These are phyloP conservation scores for Takashimella tepidaria DNA, from an alignment of 1,284 basidiomycete genomes.

Conservation along the genomic window DNA sequence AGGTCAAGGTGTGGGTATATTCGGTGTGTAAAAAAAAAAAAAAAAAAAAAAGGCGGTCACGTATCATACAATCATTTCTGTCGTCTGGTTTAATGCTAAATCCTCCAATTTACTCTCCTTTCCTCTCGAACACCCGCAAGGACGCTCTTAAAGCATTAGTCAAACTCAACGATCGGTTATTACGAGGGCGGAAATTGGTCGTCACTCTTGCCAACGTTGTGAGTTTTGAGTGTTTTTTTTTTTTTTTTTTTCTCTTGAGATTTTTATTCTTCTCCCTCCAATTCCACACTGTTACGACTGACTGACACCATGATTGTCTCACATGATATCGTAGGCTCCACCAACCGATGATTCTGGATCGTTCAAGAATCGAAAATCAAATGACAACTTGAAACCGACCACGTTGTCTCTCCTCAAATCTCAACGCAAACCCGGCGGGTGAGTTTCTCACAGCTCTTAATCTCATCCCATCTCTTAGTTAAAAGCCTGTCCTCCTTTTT, in stretches of 20 bases:
- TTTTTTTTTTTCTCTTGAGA: background rate
- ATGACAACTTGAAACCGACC: conserved; percentile 67
- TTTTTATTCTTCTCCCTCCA: background rate
- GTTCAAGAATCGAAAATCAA: background rate
- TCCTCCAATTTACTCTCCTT: background rate
- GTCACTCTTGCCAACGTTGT: conserved; percentile 86
- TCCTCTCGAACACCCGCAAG: conserved; percentile 48
- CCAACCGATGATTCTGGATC: conserved; percentile 20
- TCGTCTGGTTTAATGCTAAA: too few species aligned
- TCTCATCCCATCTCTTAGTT: conserved; percentile 52
- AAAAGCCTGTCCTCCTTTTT: conserved; percentile 29
- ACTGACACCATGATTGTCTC: conserved; percentile 4
- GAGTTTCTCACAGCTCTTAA: background rate
- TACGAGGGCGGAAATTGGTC: conserved; percentile 78
- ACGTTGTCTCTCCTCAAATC: conserved; percentile 81
- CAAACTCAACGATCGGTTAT: conserved; percentile 68
- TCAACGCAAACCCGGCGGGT: conserved; percentile 50
- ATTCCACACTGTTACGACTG: background rate
- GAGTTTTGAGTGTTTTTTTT: conserved; percentile 48
- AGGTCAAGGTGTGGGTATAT: too few species aligned
- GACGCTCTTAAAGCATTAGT: conserved; percentile 77
- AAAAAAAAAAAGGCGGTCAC: too few species aligned
- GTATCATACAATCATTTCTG: too few species aligned
- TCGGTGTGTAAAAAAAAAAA: too few species aligned
- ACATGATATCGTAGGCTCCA: conserved; percentile 44